These are phyloP conservation scores for Trichoderma sp. DNA, from an alignment of 2,329 filamentous ascomycete genomes.

Conservation along the genomic window DNA sequence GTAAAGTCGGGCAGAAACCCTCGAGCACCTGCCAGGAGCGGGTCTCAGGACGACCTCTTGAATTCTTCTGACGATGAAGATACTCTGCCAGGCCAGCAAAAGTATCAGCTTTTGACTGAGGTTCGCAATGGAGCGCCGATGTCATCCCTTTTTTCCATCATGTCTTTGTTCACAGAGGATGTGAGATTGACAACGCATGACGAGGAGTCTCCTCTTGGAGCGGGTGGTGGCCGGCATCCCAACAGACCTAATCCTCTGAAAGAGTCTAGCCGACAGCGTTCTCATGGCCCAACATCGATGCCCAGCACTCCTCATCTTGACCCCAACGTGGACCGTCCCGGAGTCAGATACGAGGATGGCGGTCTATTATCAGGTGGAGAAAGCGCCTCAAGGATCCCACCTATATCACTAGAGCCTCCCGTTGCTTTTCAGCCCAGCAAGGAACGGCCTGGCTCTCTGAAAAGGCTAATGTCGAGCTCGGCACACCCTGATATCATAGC, in stretches of 20 bases:
- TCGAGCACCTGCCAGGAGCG: constrained; percentile 39
- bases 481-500: constrained; percentile 96
- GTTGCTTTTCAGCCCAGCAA: constrained; percentile 38
- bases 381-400: constrained; percentile 64
- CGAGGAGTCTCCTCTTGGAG: constrained; percentile 45
- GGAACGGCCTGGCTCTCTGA: constrained; percentile 45
- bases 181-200: constrained; percentile 78
- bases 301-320: constrained; percentile 48
- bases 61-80: constrained; percentile 69
- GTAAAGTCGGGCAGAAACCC: constrained; percentile 79
- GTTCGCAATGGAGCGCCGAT: constrained; percentile 97
- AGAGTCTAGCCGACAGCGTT: constrained; percentile 27
- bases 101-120: constrained; percentile 93
- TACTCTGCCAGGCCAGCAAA: constrained; percentile 69
- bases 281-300: constrained; percentile 37
- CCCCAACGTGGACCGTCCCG: constrained; percentile 31
- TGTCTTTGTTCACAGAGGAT: constrained; percentile 96
- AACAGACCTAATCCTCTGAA: constrained; percentile 38
- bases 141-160: constrained; percentile 96
- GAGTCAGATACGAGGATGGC: constrained; percentile 32
- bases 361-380: constrained; percentile 23
- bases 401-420: constrained; percentile 68
- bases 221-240: constrained; percentile 37
- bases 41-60: constrained; percentile 34
- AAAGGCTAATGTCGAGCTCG: constrained; percentile 65